These are phyloP conservation scores for Nissolia schottii DNA, from an alignment of 306 rosid species.

Conservation along the genomic window DNA sequence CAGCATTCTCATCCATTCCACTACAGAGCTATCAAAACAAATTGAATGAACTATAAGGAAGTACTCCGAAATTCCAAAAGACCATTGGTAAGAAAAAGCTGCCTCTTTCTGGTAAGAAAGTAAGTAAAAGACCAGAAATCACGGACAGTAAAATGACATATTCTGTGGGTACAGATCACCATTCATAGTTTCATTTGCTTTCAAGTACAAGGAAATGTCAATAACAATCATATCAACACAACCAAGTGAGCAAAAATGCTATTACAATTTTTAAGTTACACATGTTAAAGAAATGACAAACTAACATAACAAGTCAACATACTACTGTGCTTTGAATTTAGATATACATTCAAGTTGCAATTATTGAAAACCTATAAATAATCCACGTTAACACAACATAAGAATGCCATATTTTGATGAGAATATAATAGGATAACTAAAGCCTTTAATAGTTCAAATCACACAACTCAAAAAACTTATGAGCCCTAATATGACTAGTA, in stretches of 20 bases:
- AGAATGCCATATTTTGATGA: not conserved
- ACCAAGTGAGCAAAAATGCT: not conserved
- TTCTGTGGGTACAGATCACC: not conserved
- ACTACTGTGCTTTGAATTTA: not conserved
- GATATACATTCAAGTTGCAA: not conserved
- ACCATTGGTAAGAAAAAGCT: not conserved
- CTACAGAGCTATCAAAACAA: conserved; percentile 75
- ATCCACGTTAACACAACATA: not conserved
- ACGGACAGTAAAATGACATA: conserved; percentile 1
- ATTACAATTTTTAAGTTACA: not conserved
- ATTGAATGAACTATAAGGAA: conserved; percentile 24
- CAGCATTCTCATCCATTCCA: conserved; percentile 98
- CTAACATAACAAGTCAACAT: not conserved
- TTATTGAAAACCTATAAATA: not conserved
- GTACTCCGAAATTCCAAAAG: not conserved
- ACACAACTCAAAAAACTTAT: not conserved
- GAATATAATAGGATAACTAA: not conserved
- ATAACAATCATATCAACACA: not conserved
- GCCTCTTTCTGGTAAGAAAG: not conserved
- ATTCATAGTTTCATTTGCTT: not conserved
- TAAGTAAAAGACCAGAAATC: no score
- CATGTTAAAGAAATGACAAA: not conserved
- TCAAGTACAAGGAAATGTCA: not conserved
- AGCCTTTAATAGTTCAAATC: not conserved
- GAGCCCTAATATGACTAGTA: not conserved